Evolutionary conservation across 176 grass and related monocot species (phyloP), one percentile per base, ranked within the genome.

Genomic region (Zoysia japonica): DNA sequence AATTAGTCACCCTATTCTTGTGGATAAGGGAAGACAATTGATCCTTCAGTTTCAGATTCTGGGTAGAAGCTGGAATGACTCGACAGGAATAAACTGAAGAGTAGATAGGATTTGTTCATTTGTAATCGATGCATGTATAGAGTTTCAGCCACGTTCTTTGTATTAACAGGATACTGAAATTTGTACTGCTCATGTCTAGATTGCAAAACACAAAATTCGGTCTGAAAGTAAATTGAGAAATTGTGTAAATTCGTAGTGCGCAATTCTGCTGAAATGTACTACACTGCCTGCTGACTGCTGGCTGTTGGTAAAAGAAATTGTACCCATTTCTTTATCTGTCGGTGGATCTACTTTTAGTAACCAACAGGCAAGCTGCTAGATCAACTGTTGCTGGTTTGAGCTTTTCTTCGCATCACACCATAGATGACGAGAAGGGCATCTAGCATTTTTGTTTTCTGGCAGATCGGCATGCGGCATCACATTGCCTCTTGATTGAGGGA

Each of bases 301-400:
- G 17, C 55, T 19, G 55, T 57, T 19, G 15, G 9, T 73, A 40
- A 57, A 28, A 28, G 28, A 28, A 28, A 72, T 6, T 48, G 36
- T 35, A 11, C 16, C 17, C 42, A 19, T 38, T 37, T 72, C 39
- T 16, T 40, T 35, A 42, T 57, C 48, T 74, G 83, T 85, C 76
- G 83, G 76, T 74, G 76, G 76, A 85, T 72, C 61, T 85, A 73
- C 50, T 35, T 44, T 73, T 48, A 10, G 54, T 64, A 78, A 68
- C 9, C 38, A 66, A 46, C 48, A 72, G 9, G 39, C 40, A 55
- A 20, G 20, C 7, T 11, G 67, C 66, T 79, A 50, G 60, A 80
- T 59, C 28, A 60, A 85, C 76, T 60, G 17, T 80, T 73, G 35
- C 11, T 73, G 60, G 4, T 48, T 10, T 78, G 57, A 57, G 14